phyloP scores from a whole-genome alignment of 495 filamentous ascomycete genomes.

The Hypoxylon fragiforme region DNA sequence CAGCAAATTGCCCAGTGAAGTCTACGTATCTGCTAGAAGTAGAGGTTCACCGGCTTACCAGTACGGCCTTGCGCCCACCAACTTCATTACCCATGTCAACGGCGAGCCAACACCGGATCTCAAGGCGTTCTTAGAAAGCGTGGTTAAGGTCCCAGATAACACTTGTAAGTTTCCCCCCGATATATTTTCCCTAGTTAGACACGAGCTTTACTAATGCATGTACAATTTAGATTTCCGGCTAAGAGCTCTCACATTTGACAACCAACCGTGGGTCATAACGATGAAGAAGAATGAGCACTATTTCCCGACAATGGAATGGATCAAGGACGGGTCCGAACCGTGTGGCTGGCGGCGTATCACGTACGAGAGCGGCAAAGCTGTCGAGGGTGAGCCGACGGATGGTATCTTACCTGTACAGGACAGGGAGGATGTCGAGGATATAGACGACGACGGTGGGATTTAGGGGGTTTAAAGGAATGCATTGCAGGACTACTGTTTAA shows the following conservation, averaged over 20 bases:
- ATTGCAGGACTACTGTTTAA: too few species aligned
- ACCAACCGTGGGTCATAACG: conserved; percentile 94
- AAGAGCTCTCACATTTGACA: conserved; percentile 93
- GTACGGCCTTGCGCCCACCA: conserved; percentile 91
- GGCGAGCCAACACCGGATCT: conserved; percentile 80
- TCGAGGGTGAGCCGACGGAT: conserved; percentile 52
- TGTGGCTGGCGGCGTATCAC: conserved; percentile 74
- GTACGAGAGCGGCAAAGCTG: conserved; percentile 62
- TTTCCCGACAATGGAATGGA: conserved; percentile 87
- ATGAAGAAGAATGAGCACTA: conserved; percentile 99
- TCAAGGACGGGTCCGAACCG: conserved; percentile 65
- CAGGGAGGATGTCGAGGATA: conserved; percentile 20
- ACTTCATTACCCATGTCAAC: conserved; percentile 96
- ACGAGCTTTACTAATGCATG: conserved; percentile 15
- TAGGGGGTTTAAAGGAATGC: background rate
- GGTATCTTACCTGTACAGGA: conserved; percentile 41
- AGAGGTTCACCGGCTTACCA: conserved; percentile 87
- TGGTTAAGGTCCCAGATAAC: conserved; percentile 88
- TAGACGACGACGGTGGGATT: conserved; percentile 26
- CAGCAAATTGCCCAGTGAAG: conserved; percentile 89
- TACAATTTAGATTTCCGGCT: conserved; percentile 86
- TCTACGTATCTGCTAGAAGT: conserved; percentile 90
- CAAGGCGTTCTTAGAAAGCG: conserved; percentile 74
- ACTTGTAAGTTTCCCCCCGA: conserved; percentile 61
- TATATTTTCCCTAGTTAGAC: background rate